Evolutionary conservation across 768 basidiomycete species (phyloP).

Genomic region (Nidularia sp.): DNA sequence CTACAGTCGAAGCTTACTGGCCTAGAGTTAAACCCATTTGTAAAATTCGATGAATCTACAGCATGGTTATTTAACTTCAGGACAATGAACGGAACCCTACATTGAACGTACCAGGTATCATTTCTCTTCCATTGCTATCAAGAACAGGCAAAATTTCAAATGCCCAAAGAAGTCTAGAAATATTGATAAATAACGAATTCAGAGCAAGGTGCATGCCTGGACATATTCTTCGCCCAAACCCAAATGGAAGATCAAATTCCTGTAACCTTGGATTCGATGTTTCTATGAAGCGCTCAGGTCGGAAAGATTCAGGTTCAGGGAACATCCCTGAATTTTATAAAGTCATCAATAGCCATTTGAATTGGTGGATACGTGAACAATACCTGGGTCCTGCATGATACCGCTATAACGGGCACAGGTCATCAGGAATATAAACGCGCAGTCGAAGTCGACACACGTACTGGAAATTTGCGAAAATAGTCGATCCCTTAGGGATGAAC

Average conservation of each 20-base stretch:
- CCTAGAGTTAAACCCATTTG: constrained; percentile 28
- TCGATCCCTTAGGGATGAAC: constrained; percentile 32
- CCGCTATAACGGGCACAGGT: constrained; percentile 11
- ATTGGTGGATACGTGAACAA: neutral
- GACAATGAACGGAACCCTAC: neutral
- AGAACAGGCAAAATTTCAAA: constrained; percentile 23
- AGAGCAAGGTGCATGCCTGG: constrained; percentile 30
- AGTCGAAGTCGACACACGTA: constrained; percentile 4
- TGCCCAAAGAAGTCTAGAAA: constrained; percentile 29
- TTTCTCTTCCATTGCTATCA: constrained; percentile 10
- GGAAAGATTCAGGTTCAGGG: constrained; percentile 27
- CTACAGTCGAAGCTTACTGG: constrained; percentile 26
- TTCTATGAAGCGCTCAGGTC: constrained; percentile 35
- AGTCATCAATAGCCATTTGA: constrained; percentile 1
- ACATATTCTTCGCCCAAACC: constrained; percentile 36
- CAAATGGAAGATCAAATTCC: constrained; percentile 30
- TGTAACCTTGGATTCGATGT: constrained; percentile 21
- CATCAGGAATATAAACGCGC: too few relatives aligned
- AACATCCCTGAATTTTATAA: constrained; percentile 19
- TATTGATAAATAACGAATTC: constrained; percentile 27
- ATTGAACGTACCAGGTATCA: constrained; percentile 6
- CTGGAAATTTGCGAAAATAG: constrained; percentile 29
- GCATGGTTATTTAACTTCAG: neutral
- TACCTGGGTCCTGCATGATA: constrained; percentile 27
- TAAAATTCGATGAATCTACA: constrained; percentile 22